Conservation (phyloP, 2,329 filamentous ascomycete species). For the Chaetomium globosum region DNA sequence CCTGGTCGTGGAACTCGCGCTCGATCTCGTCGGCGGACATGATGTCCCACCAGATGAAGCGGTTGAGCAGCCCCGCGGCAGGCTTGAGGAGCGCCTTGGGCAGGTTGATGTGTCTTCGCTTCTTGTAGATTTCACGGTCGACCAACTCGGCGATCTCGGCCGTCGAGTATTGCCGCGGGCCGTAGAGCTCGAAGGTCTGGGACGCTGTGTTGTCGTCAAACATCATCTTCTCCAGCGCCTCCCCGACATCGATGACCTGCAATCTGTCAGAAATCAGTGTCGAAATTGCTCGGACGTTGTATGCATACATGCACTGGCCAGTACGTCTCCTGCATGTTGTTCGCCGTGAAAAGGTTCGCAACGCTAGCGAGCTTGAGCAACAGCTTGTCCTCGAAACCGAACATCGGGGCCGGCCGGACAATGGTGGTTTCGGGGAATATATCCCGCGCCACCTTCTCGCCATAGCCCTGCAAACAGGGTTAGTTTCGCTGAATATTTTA, state of each 20-base stretch:
- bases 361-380: conserved; percentile 81
- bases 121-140: conserved; percentile 88
- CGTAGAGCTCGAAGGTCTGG: conserved; percentile 92
- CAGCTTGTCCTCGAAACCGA: conserved; percentile 91
- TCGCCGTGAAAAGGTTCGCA: conserved; percentile 82
- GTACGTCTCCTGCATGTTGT: conserved; percentile 90
- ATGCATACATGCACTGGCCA: conserved; percentile 81
- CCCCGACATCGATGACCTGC: conserved; percentile 84
- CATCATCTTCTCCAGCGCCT: conserved; percentile 85
- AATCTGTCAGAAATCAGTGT: conserved; percentile 12
- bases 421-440: conserved; percentile 98
- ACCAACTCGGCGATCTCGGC: conserved; percentile 84
- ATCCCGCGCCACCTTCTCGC: conserved; percentile 79
- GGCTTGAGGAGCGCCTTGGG: conserved; percentile 81
- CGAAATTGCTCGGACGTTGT: background rate
- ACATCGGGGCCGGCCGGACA: conserved; percentile 89
- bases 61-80: conserved; percentile 73
- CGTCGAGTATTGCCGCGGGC: conserved; percentile 88
- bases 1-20: conserved; percentile 89
- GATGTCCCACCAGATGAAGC: conserved; percentile 84
- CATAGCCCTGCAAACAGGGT: conserved; percentile 59
- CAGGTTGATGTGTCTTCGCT: conserved; percentile 86
- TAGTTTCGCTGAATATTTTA: conserved; percentile 5
- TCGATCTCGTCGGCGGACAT: conserved; percentile 84
- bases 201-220: conserved; percentile 87